phyloP scores from a whole-genome alignment of 2,329 filamentous ascomycete species.

The Penicillium sclerotiorum region DNA sequence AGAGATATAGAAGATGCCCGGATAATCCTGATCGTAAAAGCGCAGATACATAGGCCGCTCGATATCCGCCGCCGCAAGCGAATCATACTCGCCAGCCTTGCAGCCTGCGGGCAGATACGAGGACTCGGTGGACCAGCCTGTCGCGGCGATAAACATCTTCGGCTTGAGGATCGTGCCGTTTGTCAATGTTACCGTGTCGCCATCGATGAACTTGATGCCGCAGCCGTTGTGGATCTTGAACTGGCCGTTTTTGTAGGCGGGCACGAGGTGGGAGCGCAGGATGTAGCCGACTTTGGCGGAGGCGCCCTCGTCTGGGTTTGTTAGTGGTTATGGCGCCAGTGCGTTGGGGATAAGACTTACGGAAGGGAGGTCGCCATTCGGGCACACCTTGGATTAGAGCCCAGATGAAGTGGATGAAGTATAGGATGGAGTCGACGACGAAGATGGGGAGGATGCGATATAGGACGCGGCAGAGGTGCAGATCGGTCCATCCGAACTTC shows the following conservation, averaged over 20 bases:
- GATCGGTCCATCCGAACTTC: constrained; percentile 7
- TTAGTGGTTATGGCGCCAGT: background rate
- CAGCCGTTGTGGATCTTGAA: constrained; percentile 8
- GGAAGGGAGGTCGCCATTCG: constrained; percentile 8
- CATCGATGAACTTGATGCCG: constrained; percentile 7
- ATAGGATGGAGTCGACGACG: constrained; percentile 8
- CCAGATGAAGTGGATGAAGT: constrained; percentile 7
- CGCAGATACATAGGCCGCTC: constrained; percentile 5
- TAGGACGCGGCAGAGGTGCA: constrained; percentile 5
- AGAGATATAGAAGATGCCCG: constrained; percentile 9
- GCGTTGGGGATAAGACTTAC: background rate
- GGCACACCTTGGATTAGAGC: constrained; percentile 7
- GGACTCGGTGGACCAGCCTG: constrained; percentile 10
- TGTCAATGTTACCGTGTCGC: constrained; percentile 1
- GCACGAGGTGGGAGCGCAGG: constrained; percentile 5
- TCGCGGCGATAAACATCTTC: constrained; percentile 6
- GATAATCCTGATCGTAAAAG: constrained; percentile 11
- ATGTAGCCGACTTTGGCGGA: constrained; percentile 9
- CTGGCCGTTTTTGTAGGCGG: constrained; percentile 6
- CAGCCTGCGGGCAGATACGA: constrained; percentile 5
- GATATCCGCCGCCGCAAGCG: constrained; percentile 5
- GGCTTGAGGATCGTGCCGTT: constrained; percentile 6
- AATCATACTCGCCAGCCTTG: constrained; percentile 8
- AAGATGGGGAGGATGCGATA: constrained; percentile 7
- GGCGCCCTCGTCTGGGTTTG: constrained; percentile 1